Evolutionary conservation across 2,329 filamentous ascomycete species (phyloP).

Genomic region (Ampelomyces quisqualis): DNA sequence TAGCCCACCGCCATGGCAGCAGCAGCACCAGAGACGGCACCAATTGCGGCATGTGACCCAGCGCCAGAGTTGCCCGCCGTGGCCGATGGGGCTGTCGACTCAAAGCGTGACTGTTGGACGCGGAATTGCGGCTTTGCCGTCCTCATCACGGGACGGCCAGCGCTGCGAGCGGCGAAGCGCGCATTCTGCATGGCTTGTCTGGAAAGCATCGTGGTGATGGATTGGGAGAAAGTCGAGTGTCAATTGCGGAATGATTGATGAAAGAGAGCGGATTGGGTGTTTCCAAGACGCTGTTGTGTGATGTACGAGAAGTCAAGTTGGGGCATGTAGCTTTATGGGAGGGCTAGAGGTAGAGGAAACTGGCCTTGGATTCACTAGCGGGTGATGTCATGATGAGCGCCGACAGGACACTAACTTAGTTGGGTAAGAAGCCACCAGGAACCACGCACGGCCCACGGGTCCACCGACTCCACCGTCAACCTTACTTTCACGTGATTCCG

Average conservation of each 20-base stretch:
- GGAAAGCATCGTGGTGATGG: conserved; percentile 28
- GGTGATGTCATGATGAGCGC: not conserved
- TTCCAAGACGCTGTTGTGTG: not conserved
- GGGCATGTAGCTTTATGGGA: not conserved
- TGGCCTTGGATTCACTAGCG: not conserved
- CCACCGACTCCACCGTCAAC: not conserved
- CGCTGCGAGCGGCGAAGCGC: conserved; percentile 30
- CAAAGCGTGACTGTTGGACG: conserved; percentile 34
- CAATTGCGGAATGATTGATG: conserved; percentile 7
- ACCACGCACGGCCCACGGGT: not conserved
- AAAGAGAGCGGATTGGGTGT: not conserved
- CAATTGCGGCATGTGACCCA: conserved; percentile 47
- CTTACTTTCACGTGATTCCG: not conserved
- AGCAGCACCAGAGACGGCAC: conserved; percentile 53
- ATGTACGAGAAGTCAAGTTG: not conserved
- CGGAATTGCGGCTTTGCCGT: conserved; percentile 31
- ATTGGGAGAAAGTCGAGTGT: not conserved
- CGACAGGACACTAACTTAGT: too few species aligned
- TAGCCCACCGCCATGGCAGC: conserved; percentile 53
- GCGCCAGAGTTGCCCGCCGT: conserved; percentile 23
- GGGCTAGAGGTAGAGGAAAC: not conserved
- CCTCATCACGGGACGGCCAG: conserved; percentile 29
- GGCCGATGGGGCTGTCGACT: conserved; percentile 31
- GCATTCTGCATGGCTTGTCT: conserved; percentile 39
- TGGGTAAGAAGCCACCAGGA: not conserved